phyloP scores from a whole-genome alignment of 768 basidiomycete genomes.

The Boletus huronensis region DNA sequence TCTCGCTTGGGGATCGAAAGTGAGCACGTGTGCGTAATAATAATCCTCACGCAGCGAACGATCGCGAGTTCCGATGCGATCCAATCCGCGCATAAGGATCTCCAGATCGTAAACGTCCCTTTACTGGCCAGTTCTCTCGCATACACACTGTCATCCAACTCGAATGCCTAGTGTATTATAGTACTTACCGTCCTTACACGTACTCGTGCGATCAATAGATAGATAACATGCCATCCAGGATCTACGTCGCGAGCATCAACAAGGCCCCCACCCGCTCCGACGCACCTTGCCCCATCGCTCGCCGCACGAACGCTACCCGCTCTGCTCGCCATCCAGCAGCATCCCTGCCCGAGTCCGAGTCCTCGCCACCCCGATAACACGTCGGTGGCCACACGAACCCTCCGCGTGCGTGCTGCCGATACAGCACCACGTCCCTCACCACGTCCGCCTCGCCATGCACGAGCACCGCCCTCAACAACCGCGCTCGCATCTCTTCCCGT shows the following conservation, averaged over 20 bases:
- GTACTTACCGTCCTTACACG: no score
- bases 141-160: no score
- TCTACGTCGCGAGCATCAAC: conserved; percentile 4
- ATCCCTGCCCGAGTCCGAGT: neutral
- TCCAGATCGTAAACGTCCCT: no score
- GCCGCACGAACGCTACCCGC: conserved; percentile 17
- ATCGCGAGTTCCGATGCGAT: no score
- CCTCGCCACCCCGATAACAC: conserved; percentile 42
- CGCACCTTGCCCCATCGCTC: conserved; percentile 2
- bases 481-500: conserved; percentile 27
- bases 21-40: no score
- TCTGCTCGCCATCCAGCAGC: conserved; percentile 9
- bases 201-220: no score
- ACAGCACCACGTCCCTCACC: conserved; percentile 53
- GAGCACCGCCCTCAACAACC: conserved; percentile 51
- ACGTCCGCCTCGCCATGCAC: conserved; percentile 45
- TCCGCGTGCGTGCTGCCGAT: conserved; percentile 46
- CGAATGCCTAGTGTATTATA: no score
- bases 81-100: no score
- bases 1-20: no score
- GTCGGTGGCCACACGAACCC: conserved; percentile 42
- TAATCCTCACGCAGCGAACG: no score
- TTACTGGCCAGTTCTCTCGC: no score
- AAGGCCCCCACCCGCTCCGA: conserved; percentile 15
- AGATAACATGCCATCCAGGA: neutral